Evolutionary conservation across 208 protist species (phyloP), one percentile per base, ranked within the genome.

Genomic region (Leptomonas seymouri): DNA sequence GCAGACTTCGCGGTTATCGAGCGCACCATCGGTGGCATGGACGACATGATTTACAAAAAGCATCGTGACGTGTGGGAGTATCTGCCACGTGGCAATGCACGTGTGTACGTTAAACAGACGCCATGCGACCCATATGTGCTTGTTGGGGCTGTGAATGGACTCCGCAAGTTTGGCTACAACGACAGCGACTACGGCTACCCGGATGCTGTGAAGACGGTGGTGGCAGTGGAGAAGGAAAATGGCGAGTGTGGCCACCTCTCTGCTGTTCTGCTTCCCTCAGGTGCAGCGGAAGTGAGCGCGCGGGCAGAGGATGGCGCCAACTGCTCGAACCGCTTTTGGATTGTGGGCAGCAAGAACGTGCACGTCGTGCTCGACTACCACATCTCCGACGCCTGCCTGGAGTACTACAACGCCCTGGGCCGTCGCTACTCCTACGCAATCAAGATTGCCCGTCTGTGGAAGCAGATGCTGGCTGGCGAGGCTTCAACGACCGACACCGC

Each of bases 81-180:
- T 25, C 50, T 92, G 2, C 80, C 86, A 25, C 78, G 78, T 44
- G 86, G 86, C 23, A 78, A 92, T 48, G 86, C 80, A 2, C 63
- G 80, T 7, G 84, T 92, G 1, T 86, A 69, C 46, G 30, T 67
- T 2, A 15, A 36, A 27, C 3, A 23, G 27, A 44, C 31, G 16
- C 8, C 34, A 0, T 27, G 16, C 11, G 44, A 20, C 8, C 25
- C n/a, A 18, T 84, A 74, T 54, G 27, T 14, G 1, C 54, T 62
- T 30, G 71, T 92, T 2, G 74, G 67, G 11, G 60, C 76, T 3
- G 69, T 86, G 12, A 71, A 87, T n/a, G 86, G 86, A 4, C 71
- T 92, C 31, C 83, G 86, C 21, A 92, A 92, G 76, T 92, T 92
- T 45, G 74, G 80, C 71, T 78, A 73, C 59, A 67, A 58, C 25